phyloP scores from a whole-genome alignment of 225 moss, liverwort and hornwort genomes.

The Physcomitrellopsis africana region DNA sequence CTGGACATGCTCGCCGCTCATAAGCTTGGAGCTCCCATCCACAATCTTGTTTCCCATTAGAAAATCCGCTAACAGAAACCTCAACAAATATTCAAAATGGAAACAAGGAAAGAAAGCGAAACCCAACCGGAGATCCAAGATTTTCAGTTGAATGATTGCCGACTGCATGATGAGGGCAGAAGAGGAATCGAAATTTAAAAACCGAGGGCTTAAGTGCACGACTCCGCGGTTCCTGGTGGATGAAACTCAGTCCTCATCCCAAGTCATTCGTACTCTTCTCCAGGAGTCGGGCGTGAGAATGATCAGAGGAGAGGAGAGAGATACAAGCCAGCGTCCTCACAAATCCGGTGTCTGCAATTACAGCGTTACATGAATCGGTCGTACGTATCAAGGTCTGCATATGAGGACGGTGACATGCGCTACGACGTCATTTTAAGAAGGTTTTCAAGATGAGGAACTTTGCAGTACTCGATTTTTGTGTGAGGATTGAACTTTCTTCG shows the following conservation, averaged over 20 bases:
- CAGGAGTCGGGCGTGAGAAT: neutral
- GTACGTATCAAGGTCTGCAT: neutral
- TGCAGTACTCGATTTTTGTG: neutral
- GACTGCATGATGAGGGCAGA: neutral
- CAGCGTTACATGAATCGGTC: slow-evolving; percentile 15
- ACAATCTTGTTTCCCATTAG: neutral
- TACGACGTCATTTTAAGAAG: neutral
- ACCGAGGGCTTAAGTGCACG: neutral
- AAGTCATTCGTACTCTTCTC: neutral
- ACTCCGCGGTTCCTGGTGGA: slow-evolving; percentile 5
- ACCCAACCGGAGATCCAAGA: neutral
- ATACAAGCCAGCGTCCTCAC: neutral
- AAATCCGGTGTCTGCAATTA: slow-evolving; percentile 4
- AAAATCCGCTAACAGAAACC: neutral
- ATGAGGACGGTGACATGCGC: neutral
- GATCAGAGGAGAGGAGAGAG: neutral
- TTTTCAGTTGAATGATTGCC: neutral
- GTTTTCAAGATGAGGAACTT: slow-evolving; percentile 20
- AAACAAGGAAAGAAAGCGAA: too few relatives aligned
- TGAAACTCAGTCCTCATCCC: slow-evolving; percentile 44
- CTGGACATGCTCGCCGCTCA: too few relatives aligned
- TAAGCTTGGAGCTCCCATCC: too few relatives aligned
- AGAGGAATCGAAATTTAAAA: neutral
- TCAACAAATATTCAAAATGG: too few relatives aligned
- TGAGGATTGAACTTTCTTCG: slow-evolving; percentile 16